Base-by-base conservation (phyloP, 352 stramenopile species). In the Pythium volutum region DNA sequence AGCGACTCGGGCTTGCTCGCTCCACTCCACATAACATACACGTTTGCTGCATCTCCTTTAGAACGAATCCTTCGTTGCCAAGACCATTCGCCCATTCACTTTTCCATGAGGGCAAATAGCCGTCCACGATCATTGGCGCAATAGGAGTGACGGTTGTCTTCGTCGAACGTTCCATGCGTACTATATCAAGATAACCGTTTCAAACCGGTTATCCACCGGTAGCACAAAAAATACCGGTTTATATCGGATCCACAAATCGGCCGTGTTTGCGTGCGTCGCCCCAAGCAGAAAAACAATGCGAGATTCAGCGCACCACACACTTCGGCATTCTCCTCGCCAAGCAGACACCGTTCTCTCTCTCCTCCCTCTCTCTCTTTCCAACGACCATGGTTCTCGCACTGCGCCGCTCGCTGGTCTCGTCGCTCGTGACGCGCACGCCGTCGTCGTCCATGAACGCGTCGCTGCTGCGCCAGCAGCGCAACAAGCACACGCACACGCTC, bases 401-500 rank as follows among this genome's bases (percentile, higher is more conserved):
- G 41, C 75, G 64, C 54, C 80, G 76, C 55, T 85, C 80, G 34
- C 56, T 36, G 31, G 31, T 89, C 39, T 62, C 55, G 26, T 55
- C 83, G 49, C 26, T 48, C 42, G 51, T 36, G 2, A 31, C 42
- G 23, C 50, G 26, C 41, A 11, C 50, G 69, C 59, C 63, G 71
- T 67, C 41, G 74, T 70, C 72, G 27, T 47, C 52, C 59, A 11
- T 36, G 31, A 36, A 11, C 31, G 64, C 73, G n/a, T 50, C 75
- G 22, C 59, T 60, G 49, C 50, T 88, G n/a, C 61, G 78, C 58
- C 75, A 87, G 64, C 76, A 81, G 69, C 80, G 47, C 52, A 43
- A 41, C 53, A 59, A 61, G 48, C 57, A 91, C 81, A 94, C 83
- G 70, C 81, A 94, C 73, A 95, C 86, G 68, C 77, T 97, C 33